Percentiles rank a stretch among this genome's conserved stretches.
phyloP scores from a whole-genome alignment of 1,139 yeast species.

The Debaryomyces psychrophilus region DNA sequence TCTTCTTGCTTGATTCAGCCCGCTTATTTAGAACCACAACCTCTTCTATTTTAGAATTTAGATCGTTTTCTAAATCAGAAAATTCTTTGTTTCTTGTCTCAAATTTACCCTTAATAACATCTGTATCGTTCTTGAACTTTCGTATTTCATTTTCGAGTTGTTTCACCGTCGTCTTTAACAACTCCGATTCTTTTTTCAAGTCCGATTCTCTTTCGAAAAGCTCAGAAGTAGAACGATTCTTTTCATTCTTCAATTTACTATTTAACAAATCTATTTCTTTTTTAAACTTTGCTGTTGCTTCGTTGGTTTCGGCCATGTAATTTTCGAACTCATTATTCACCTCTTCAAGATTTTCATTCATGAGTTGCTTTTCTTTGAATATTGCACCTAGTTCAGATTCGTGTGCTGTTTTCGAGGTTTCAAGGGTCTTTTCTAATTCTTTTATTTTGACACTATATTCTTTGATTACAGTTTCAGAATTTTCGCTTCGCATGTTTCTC shows the following conservation, averaged over 20 bases:
- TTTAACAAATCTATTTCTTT: constrained; percentile 9
- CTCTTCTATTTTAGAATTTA: constrained; percentile 5
- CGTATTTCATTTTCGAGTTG: constrained; percentile 4
- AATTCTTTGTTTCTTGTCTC: background rate
- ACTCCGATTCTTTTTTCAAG: background rate
- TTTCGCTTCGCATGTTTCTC: constrained; percentile 48
- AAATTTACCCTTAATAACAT: background rate
- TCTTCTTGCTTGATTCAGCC: constrained; percentile 12
- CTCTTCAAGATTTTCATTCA: background rate
- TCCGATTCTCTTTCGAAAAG: background rate
- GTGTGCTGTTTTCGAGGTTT: constrained; percentile 16
- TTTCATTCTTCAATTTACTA: constrained; percentile 1
- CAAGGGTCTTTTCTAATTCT: constrained; percentile 23
- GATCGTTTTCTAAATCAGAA: constrained; percentile 2
- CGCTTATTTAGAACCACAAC: constrained; percentile 11
- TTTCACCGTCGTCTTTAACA: background rate
- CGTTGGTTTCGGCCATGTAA: background rate
- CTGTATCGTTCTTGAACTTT: constrained; percentile 8
- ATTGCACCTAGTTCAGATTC: constrained; percentile 14
- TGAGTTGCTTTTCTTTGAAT: constrained; percentile 12
- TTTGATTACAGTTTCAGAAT: constrained; percentile 51
- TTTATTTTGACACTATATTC: constrained; percentile 53
- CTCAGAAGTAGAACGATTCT: constrained; percentile 1
- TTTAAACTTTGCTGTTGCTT: constrained; percentile 3
- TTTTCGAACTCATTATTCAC: background rate